Evolutionary conservation across 176 grass and related monocot species (phyloP).

Genomic region (Avena insularis): DNA sequence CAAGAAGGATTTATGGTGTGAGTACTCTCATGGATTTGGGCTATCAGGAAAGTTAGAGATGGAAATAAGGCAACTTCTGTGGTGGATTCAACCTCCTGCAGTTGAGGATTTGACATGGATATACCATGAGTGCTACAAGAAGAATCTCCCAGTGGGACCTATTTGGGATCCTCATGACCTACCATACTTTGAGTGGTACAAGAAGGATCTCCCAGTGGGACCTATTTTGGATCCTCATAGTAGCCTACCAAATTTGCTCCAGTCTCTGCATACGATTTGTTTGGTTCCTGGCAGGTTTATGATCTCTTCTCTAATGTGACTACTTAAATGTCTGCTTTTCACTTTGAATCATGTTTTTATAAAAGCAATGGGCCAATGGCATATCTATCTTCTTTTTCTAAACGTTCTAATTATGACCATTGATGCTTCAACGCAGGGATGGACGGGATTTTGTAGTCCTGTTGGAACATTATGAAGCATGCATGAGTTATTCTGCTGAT

Average conservation of each 20-base stretch:
- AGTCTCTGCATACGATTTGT: constrained; percentile 40
- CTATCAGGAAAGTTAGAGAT: constrained; percentile 54
- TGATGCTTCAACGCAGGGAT: constrained; percentile 2
- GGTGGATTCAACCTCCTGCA: not conserved
- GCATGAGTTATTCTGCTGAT: not conserved
- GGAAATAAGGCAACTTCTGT: constrained; percentile 59
- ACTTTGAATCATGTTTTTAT: not conserved
- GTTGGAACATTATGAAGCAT: constrained; percentile 52
- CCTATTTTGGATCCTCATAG: constrained; percentile 40
- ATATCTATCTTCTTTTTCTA: not conserved
- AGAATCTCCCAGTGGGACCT: too few relatives aligned
- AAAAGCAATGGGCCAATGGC: not conserved
- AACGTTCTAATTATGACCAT: constrained; percentile 8
- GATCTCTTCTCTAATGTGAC: constrained; percentile 12
- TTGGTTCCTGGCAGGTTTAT: constrained; percentile 51
- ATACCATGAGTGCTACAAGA: too few relatives aligned
- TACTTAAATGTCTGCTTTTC: constrained; percentile 7
- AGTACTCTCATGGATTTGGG: constrained; percentile 47
- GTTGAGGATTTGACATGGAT: too few relatives aligned
- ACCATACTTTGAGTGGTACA: too few relatives aligned
- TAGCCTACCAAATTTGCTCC: constrained; percentile 55
- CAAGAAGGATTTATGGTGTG: constrained; percentile 56
- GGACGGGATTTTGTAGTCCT: constrained; percentile 51
- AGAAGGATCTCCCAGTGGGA: constrained; percentile 38
- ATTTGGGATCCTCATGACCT: too few relatives aligned